phyloP scores from a whole-genome alignment of 495 filamentous ascomycete species.

The Trichoderma reesei region DNA sequence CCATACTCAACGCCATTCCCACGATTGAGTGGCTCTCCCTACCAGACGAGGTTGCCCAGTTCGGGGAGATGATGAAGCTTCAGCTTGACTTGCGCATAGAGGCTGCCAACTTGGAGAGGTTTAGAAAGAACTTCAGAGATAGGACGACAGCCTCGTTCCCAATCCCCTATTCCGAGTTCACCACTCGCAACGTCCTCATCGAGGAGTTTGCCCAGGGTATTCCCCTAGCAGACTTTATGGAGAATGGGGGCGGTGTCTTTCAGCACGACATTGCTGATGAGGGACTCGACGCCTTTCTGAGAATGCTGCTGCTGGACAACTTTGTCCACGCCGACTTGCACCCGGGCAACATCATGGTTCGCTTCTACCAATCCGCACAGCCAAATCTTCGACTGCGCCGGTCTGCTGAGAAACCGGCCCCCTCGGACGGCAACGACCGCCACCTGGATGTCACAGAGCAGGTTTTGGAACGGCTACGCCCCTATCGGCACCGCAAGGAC shows the following conservation, averaged over 20 bases:
- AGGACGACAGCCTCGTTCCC: slow-evolving; percentile 93
- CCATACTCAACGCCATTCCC: slow-evolving; percentile 73
- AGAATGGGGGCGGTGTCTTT: slow-evolving; percentile 85
- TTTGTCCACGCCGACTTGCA: slow-evolving; percentile 98
- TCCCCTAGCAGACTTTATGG: slow-evolving; percentile 78
- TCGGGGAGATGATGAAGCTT: slow-evolving; percentile 96
- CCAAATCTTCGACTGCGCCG: slow-evolving; percentile 47
- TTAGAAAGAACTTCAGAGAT: slow-evolving; percentile 83
- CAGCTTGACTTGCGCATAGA: slow-evolving; percentile 96
- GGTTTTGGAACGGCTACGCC: slow-evolving; percentile 68
- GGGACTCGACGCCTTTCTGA: slow-evolving; percentile 93
- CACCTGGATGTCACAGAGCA: slow-evolving; percentile 78
- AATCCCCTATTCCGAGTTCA: slow-evolving; percentile 83
- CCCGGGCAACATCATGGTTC: slow-evolving; percentile 99
- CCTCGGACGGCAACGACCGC: slow-evolving; percentile 19
- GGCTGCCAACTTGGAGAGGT: slow-evolving; percentile 75
- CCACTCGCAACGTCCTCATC: slow-evolving; percentile 81
- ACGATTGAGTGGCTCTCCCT: slow-evolving; percentile 97
- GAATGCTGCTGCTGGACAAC: slow-evolving; percentile 96
- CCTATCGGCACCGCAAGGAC: slow-evolving; percentile 51
- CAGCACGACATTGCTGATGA: slow-evolving; percentile 91
- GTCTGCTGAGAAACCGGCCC: slow-evolving; percentile 21
- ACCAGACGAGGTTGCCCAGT: slow-evolving; percentile 87
- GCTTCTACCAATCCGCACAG: slow-evolving; percentile 80
- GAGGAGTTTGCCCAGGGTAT: slow-evolving; percentile 96